Evolutionary conservation across 331 rosid genomes (phyloP), one percentile per base, ranked within the genome.

Genomic region (Saraca asoca): DNA sequence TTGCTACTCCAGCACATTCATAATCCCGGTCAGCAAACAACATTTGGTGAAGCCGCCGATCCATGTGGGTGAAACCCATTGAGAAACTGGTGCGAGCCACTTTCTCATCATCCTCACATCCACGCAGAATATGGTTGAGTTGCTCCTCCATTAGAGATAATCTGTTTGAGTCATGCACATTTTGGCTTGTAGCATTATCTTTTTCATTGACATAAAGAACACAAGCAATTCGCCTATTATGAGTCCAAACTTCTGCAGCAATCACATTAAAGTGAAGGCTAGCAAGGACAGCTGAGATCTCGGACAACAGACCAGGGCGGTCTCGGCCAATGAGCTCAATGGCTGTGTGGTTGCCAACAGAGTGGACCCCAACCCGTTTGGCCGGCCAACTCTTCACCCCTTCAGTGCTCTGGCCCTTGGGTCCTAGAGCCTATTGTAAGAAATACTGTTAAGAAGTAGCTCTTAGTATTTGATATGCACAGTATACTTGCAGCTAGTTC

Each of bases 241-340:
- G 96, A 15, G 98, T 89, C 96, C 95, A 92, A 45, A 87, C 96
- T 75, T 92, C 95, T 7, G 96, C 98, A 29, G 86, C 91, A 75
- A 64, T 74, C 59, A 91, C 95, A 9, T 89, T 87, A 12, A 85
- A 73, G 51, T 87, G 78, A 34, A 85, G 95, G 73, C 80, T 87
- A 49, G 95, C 90, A 33, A 88, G 90, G 75, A 88, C 87, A 61
- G 96, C 95, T 12, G 95, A 87, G 59, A 91, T 83, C 79, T 91
- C 98, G 24, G 98, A 88, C 68, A 91, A 73, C 50, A 88, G 95
- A 54, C 96, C 95, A 0, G 95, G 96, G 10, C 95, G 91, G 78
- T 91, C 98, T 67, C 81, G 70, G 56, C 98, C 96, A 37, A 89
- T 82, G 18, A 91, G 87, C 75, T 91, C 96, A 59, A 91, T 75